Percentiles rank a stretch among this genome's conserved stretches.
Conservation (phyloP, 495 filamentous ascomycete species). For the Hypoxylon intermedium region DNA sequence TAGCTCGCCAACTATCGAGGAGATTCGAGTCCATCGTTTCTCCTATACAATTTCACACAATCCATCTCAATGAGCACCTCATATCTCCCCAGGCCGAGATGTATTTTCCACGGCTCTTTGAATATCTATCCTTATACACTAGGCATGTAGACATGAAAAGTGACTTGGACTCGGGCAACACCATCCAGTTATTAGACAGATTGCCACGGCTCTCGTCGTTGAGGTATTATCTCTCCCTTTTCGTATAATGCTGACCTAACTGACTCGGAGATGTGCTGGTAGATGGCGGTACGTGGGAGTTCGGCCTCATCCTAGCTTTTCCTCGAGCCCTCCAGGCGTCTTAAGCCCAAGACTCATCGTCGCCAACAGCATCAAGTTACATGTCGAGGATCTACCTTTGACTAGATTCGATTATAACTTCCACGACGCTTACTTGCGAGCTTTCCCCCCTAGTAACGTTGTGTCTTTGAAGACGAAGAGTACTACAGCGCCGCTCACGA, state of each 20-base stretch:
- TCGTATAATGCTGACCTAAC: not conserved
- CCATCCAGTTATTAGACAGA: slow-evolving; percentile 23
- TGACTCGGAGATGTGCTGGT: not conserved
- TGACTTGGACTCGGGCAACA: slow-evolving; percentile 31
- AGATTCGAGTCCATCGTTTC: slow-evolving; percentile 37
- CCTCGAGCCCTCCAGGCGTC: slow-evolving; percentile 35
- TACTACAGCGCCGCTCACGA: slow-evolving; percentile 36
- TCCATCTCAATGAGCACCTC: slow-evolving; percentile 33
- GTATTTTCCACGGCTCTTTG: slow-evolving; percentile 18
- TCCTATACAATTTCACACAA: slow-evolving; percentile 38
- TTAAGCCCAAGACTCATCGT: slow-evolving; percentile 16
- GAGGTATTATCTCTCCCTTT: slow-evolving; percentile 22
- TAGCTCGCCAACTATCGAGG: slow-evolving; percentile 30
- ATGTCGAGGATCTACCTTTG: slow-evolving; percentile 41
- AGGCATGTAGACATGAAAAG: slow-evolving; percentile 34
- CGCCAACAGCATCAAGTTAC: slow-evolving; percentile 24
- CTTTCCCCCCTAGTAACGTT: slow-evolving; percentile 34
- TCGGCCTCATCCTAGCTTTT: slow-evolving; percentile 5
- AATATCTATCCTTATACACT: slow-evolving; percentile 34
- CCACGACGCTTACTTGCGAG: slow-evolving; percentile 24
- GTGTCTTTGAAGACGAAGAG: slow-evolving; percentile 38
- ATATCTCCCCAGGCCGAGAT: slow-evolving; percentile 20
- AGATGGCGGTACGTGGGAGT: slow-evolving; percentile 38
- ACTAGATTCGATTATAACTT: slow-evolving; percentile 6
- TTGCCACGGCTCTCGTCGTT: slow-evolving; percentile 35